Base-by-base conservation (phyloP, 192 early-diverging fungal species). In the Linnemannia schmuckeri region DNA sequence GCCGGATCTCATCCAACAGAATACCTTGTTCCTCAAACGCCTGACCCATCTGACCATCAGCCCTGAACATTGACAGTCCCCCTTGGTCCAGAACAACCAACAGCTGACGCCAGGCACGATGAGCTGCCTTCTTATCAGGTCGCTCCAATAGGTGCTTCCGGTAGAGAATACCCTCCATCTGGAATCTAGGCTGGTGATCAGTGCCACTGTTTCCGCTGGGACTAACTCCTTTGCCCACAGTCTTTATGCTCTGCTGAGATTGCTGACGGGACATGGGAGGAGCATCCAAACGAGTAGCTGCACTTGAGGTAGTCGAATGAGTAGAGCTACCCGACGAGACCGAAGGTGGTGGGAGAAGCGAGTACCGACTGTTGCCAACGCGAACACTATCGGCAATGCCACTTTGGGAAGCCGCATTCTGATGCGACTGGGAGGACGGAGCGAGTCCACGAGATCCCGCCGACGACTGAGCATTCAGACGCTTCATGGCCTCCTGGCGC, bases 71-170 rank as follows among this genome's bases (percentile, higher is more conserved):
- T 40, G 90, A 91, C 24, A 98, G 85, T 37, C 95, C 95, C 22
- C 95, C 94, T 61, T 94, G 89, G 54, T 93, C 93, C 15, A 94
- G 89, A 2, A 96, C 89, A 22, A 95, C 91, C 37, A 95, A 93
- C 73, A 95, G 94, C 30, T 97, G 96, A 80, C 89, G 90, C 97
- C 97, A 97, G 40, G 91, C 91, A 15, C 97, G 93, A 85, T 96
- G 90, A 37, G 94, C 93, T 15, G 96, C 94, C 89, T 95, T 96
- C 77, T 95, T 92, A 71, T 92, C 94, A 0, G 92, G 90, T 22
- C 90, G 89, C 75, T 96, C 96, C 84, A 94, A 92, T 73, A 95
- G 80, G 83, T 97, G 96, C 89, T 98, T 98, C 73, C 97, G 92
- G 75, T 96, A 93, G 40, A 98, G 90, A 24, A 96, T 85, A 24